phyloP scores from a whole-genome alignment of 2,329 filamentous ascomycete genomes.

The Beauveria australis region DNA sequence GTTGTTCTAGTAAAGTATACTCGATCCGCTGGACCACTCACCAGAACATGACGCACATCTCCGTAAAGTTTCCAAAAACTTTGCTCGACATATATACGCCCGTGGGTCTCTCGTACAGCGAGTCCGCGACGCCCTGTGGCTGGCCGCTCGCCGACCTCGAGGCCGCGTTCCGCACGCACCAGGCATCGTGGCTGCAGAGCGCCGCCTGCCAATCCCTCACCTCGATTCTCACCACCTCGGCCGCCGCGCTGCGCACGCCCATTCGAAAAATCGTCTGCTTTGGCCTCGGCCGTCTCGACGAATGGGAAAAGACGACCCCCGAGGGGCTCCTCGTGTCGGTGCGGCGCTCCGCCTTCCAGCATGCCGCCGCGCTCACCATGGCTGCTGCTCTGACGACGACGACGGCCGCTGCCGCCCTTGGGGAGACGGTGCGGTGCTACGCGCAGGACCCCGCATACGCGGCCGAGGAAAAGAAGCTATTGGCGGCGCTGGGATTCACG shows the following conservation, averaged over 20 bases:
- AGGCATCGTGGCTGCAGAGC: background rate
- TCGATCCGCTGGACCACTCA: background rate
- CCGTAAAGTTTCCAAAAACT: background rate
- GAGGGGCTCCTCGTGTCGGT: background rate
- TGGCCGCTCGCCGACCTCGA: background rate
- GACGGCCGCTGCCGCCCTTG: background rate
- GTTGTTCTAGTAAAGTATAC: background rate
- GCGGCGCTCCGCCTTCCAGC: background rate
- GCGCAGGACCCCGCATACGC: slow-evolving; percentile 14
- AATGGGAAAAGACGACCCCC: background rate
- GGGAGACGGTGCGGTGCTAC: background rate
- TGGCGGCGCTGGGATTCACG: slow-evolving; percentile 5
- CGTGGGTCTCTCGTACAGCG: background rate
- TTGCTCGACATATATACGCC: background rate
- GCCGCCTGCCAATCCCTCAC: background rate
- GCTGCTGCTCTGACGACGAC: background rate
- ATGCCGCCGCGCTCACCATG: slow-evolving; percentile 19
- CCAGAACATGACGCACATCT: background rate
- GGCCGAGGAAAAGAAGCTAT: slow-evolving; percentile 1
- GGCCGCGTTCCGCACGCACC: background rate
- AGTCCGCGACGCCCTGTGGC: background rate
- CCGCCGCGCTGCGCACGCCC: background rate
- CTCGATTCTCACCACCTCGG: background rate
- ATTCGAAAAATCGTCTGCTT: slow-evolving; percentile 5
- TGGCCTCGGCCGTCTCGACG: slow-evolving; percentile 4